phyloP scores from a whole-genome alignment of 257 asterid genomes.

The Apocynum venetum region DNA sequence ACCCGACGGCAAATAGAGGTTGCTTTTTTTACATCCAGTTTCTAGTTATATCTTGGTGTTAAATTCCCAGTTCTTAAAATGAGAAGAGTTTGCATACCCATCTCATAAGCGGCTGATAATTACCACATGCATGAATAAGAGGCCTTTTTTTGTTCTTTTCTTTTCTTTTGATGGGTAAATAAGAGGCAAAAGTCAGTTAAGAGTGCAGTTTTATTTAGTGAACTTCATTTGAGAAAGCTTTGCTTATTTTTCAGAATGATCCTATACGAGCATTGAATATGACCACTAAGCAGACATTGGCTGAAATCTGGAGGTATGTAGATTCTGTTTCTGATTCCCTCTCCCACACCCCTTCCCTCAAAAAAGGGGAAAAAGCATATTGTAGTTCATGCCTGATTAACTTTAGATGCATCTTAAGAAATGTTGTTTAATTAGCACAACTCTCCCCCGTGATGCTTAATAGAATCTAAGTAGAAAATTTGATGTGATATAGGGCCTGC shows the following conservation, averaged over 20 bases:
- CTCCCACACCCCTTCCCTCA: no score
- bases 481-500: no score
- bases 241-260: constrained; percentile 45
- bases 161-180: no score
- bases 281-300: constrained; percentile 63
- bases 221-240: constrained; percentile 10
- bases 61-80: not conserved
- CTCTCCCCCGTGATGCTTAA: not conserved
- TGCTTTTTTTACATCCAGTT: not conserved
- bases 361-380: not conserved
- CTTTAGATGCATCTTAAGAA: not conserved
- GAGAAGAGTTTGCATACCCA: not conserved
- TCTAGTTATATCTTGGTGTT: not conserved
- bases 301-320: constrained; percentile 72
- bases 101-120: not conserved
- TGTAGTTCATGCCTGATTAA: not conserved
- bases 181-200: not conserved
- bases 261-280: constrained; percentile 56
- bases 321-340: not conserved
- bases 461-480: no score
- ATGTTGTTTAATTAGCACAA: not conserved
- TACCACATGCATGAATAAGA: not conserved
- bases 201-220: not conserved
- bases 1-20: constrained; percentile 89
- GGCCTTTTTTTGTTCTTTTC: no score